A percentile compares a stretch with the other conserved stretches of the same genome.
phyloP scores from a whole-genome alignment of 768 basidiomycete genomes.

The Rhodotorula toruloides region DNA sequence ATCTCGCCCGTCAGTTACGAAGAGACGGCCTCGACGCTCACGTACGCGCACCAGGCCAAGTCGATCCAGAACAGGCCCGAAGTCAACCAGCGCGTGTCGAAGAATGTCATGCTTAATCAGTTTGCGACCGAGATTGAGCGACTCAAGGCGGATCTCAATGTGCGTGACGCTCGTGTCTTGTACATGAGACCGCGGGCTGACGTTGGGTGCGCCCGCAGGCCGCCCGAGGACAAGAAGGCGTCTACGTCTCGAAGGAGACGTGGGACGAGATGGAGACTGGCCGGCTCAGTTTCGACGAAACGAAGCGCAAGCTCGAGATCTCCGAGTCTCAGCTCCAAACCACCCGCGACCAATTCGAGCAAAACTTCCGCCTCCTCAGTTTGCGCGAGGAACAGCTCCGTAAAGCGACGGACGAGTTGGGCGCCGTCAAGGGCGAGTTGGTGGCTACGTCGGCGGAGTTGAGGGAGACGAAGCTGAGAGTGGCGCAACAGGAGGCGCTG shows the following conservation, averaged over 20 bases:
- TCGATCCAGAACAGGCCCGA: constrained; percentile 93
- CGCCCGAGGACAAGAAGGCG: constrained; percentile 91
- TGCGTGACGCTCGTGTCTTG: constrained; percentile 2
- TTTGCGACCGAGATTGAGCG: constrained; percentile 90
- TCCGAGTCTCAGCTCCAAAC: constrained; percentile 73
- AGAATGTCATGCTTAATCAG: constrained; percentile 85
- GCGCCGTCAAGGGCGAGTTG: constrained; percentile 56
- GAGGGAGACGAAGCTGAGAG: constrained; percentile 54
- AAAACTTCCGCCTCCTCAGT: constrained; percentile 71
- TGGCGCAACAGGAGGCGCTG: constrained; percentile 75
- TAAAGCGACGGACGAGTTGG: constrained; percentile 57
- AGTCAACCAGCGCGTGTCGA: constrained; percentile 87
- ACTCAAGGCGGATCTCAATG: constrained; percentile 75
- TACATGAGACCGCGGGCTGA: not conserved
- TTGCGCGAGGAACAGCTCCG: constrained; percentile 71
- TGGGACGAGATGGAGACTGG: constrained; percentile 74
- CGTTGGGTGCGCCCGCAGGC: constrained; percentile 49
- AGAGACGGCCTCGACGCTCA: constrained; percentile 86
- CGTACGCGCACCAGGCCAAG: constrained; percentile 92
- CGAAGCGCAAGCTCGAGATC: constrained; percentile 72
- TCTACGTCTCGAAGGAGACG: constrained; percentile 83
- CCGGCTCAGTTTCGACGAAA: constrained; percentile 73
- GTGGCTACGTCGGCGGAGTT: constrained; percentile 58
- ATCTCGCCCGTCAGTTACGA: constrained; percentile 94
- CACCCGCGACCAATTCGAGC: constrained; percentile 84